A percentile compares a stretch with the other conserved stretches of the same genome.
phyloP scores from a whole-genome alignment of 1,139 yeast genomes.

The Kodamaea arcana region DNA sequence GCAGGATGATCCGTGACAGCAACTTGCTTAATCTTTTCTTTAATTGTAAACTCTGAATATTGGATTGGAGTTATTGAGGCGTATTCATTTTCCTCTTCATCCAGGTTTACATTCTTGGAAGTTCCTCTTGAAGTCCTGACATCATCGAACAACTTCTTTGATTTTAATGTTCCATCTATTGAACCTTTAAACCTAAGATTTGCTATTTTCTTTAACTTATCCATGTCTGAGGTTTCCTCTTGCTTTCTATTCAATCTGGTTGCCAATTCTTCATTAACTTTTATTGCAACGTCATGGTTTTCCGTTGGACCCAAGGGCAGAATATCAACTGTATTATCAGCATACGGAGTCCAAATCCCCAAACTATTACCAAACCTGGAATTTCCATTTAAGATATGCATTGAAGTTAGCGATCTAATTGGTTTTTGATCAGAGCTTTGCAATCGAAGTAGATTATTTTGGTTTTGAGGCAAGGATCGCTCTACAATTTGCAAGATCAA shows the following conservation, averaged over 20 bases:
- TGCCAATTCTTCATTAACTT: background rate
- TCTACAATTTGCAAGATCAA: constrained; percentile 60
- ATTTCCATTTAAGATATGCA: constrained; percentile 55
- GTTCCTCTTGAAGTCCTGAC: constrained; percentile 16
- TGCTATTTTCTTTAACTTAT: constrained; percentile 35
- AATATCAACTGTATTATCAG: constrained; percentile 59
- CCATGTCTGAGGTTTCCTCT: constrained; percentile 12
- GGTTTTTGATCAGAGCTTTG: constrained; percentile 39
- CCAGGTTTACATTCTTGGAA: constrained; percentile 13
- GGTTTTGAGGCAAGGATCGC: constrained; percentile 43
- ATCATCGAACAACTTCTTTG: constrained; percentile 36
- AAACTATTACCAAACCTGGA: constrained; percentile 56
- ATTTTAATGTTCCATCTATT: constrained; percentile 25
- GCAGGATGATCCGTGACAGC: too few species aligned
- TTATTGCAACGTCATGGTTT: constrained; percentile 7
- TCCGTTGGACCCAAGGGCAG: constrained; percentile 50
- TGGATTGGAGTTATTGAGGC: constrained; percentile 55
- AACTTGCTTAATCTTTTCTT: constrained; percentile 19
- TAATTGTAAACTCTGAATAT: constrained; percentile 41
- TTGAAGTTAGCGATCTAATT: constrained; percentile 49
- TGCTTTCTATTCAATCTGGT: too few species aligned
- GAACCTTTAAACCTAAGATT: constrained; percentile 58
- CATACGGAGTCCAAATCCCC: constrained; percentile 71
- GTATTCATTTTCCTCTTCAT: constrained; percentile 28
- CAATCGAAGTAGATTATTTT: constrained; percentile 24